Conservation (phyloP, 257 asterid genomes). For the Cynanchum wilfordii region DNA sequence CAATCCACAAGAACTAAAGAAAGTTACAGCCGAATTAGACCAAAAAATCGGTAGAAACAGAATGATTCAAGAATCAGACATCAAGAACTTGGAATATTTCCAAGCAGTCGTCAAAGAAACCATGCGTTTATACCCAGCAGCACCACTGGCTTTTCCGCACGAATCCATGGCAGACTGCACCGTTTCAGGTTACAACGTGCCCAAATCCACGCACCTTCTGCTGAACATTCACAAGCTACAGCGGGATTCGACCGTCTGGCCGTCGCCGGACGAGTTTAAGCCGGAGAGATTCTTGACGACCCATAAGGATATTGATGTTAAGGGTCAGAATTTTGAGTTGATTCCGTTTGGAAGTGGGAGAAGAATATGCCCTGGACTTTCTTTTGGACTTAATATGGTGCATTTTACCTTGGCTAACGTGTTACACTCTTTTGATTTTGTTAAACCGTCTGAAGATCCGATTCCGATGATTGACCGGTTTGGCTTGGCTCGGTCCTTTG, state of each 20-base stretch:
- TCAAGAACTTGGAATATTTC: constrained; percentile 3
- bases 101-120: constrained; percentile 14
- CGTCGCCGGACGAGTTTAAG: neutral
- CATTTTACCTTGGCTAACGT: neutral
- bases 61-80: constrained; percentile 9
- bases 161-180: neutral
- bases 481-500: neutral
- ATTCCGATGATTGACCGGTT: neutral
- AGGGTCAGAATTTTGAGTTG: constrained; percentile 4
- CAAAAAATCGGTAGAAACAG: neutral
- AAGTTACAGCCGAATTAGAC: neutral
- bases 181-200: neutral
- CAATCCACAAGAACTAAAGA: neutral
- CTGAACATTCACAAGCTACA: constrained; percentile 4
- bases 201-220: constrained; percentile 5
- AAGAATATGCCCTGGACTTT: constrained; percentile 13
- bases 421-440: constrained; percentile 5
- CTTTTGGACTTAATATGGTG: neutral
- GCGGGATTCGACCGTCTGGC: neutral
- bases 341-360: constrained; percentile 15
- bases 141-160: neutral
- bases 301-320: constrained; percentile 7
- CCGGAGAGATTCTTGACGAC: constrained; percentile 7
- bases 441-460: neutral
- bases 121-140: constrained; percentile 8